These are phyloP conservation scores for Malassezia caprae DNA, from an alignment of 1,284 basidiomycete genomes.

Conservation along the genomic window DNA sequence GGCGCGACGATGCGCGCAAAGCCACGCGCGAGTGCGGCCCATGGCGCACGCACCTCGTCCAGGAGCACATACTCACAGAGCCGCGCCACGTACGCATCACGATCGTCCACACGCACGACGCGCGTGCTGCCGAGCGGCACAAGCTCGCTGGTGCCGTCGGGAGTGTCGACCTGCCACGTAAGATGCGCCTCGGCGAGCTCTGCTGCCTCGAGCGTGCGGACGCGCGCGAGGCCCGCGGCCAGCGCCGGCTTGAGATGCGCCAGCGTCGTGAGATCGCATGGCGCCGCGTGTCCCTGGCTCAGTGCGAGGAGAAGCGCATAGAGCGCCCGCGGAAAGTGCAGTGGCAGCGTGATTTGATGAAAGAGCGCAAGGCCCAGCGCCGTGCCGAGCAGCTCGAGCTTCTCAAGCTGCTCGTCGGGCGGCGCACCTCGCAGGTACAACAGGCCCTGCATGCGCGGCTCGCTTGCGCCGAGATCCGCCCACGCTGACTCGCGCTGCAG, in stretches of 20 bases:
- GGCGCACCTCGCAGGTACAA: constrained; percentile 8
- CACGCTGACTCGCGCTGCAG: constrained; percentile 2
- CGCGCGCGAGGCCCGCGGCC: constrained; percentile 17
- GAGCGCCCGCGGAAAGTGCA: constrained; percentile 18
- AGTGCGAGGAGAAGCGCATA: constrained; percentile 22
- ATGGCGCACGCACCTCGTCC: constrained; percentile 7
- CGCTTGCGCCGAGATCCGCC: constrained; percentile 2
- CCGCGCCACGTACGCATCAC: constrained; percentile 12
- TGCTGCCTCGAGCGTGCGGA: constrained; percentile 15
- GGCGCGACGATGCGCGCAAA: constrained; percentile 18
- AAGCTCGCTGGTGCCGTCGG: not conserved
- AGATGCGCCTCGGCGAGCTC: constrained; percentile 1
- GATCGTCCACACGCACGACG: not conserved
- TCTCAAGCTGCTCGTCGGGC: not conserved
- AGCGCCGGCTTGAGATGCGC: constrained; percentile 19
- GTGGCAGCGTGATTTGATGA: constrained; percentile 23
- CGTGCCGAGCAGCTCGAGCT: constrained; percentile 22
- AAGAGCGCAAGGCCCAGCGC: constrained; percentile 26
- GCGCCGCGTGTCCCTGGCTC: not conserved
- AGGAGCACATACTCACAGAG: not conserved
- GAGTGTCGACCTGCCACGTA: constrained; percentile 4
- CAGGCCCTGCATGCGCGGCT: constrained; percentile 8
- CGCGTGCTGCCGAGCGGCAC: not conserved
- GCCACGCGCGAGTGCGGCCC: constrained; percentile 12
- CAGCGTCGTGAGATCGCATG: constrained; percentile 18